Conservation (phyloP, 805 yeast genomes). For the Nadsonia fulvescens region DNA sequence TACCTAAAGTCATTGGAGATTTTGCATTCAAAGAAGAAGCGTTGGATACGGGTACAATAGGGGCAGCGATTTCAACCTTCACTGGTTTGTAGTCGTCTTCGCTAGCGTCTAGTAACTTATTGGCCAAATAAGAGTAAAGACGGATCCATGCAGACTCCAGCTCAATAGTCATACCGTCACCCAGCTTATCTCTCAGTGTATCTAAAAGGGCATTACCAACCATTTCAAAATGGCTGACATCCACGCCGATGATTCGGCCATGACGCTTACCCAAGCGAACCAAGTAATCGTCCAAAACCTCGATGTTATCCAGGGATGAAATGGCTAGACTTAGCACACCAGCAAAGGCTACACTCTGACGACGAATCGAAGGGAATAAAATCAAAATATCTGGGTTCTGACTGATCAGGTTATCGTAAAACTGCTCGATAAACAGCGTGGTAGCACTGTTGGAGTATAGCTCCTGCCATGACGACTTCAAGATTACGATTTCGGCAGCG, state of each 20-base stretch:
- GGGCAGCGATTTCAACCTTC: too few relatives aligned
- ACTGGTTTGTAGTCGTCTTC: too few relatives aligned
- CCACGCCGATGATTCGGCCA: constrained; percentile 56
- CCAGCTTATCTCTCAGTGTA: constrained; percentile 14
- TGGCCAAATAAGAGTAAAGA: constrained; percentile 15
- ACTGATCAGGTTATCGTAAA: constrained; percentile 48
- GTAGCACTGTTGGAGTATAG: constrained; percentile 15
- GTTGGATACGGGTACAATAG: too few relatives aligned
- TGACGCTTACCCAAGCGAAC: constrained; percentile 55
- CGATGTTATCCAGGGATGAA: constrained; percentile 40
- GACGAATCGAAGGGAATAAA: constrained; percentile 55
- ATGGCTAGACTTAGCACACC: constrained; percentile 59
- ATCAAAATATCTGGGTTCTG: constrained; percentile 44
- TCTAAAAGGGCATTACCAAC: constrained; percentile 15
- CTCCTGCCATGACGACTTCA: constrained; percentile 2
- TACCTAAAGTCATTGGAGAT: too few relatives aligned
- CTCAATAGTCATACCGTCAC: constrained; percentile 13
- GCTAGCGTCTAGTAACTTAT: constrained; percentile 14
- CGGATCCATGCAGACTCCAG: constrained; percentile 17
- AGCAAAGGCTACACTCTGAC: constrained; percentile 67
- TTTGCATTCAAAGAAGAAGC: too few relatives aligned
- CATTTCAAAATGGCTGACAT: constrained; percentile 18
- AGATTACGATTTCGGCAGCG: too few relatives aligned
- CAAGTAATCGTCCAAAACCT: constrained; percentile 39
- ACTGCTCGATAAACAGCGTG: constrained; percentile 56